Percentiles rank a stretch among this genome's conserved stretches.
Conservation (phyloP, 768 basidiomycete genomes). For the Lactifluus volemus region DNA sequence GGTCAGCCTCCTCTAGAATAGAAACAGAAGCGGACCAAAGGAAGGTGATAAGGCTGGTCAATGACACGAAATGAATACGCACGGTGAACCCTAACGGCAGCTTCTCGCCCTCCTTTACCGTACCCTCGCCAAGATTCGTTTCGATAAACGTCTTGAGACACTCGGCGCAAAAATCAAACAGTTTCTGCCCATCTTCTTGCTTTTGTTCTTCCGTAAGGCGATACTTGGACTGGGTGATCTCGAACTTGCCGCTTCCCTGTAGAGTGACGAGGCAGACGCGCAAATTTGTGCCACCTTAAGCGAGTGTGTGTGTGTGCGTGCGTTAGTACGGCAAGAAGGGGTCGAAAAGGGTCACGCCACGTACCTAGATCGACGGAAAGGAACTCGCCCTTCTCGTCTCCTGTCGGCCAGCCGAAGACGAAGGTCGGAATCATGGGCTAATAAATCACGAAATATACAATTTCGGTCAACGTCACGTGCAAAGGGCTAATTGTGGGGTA, state of each 20-base stretch:
- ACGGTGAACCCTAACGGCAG: conserved; percentile 93
- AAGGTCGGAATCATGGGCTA: conserved; percentile 96
- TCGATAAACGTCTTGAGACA: conserved; percentile 85
- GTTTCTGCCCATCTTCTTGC: conserved; percentile 88
- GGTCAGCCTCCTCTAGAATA: conserved; percentile 14
- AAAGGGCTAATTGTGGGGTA: not conserved
- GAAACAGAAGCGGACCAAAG: conserved; percentile 3
- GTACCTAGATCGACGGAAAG: conserved; percentile 83
- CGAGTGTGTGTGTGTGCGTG: not conserved
- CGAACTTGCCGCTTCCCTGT: conserved; percentile 90
- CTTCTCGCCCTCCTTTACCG: conserved; percentile 42
- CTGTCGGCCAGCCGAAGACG: conserved; percentile 93
- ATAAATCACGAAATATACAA: not conserved
- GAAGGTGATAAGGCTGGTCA: conserved; percentile 11
- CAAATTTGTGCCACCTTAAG: conserved; percentile 86
- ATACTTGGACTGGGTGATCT: conserved; percentile 96
- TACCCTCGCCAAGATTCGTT: conserved; percentile 51
- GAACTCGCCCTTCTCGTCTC: conserved; percentile 81
- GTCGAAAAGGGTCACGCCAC: not conserved
- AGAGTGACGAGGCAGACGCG: conserved; percentile 95
- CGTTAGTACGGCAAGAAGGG: not conserved
- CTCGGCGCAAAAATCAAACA: conserved; percentile 97
- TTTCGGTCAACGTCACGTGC: conserved; percentile 7
- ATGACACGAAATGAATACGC: conserved; percentile 26
- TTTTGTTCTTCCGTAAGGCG: conserved; percentile 97